A percentile compares a stretch with the other conserved stretches of the same genome.
Conservation (phyloP, 371 early-diverging fungal genomes). For the Mortierella sp. region DNA sequence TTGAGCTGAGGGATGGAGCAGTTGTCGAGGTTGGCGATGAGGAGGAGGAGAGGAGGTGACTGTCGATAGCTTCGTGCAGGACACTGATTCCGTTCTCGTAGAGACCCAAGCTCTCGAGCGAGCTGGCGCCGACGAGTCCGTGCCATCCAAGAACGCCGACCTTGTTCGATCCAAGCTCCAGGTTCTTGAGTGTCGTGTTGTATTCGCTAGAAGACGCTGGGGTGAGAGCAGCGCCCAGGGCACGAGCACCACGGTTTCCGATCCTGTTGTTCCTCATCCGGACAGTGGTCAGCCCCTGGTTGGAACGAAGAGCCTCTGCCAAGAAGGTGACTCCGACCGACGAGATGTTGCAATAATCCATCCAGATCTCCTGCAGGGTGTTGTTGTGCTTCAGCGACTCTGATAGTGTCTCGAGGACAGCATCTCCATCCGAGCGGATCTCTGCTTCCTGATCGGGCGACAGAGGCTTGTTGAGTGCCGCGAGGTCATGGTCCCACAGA, state of each 20-base stretch:
- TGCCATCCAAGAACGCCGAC: conserved; percentile 63
- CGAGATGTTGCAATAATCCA: conserved; percentile 69
- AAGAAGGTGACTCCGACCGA: conserved; percentile 41
- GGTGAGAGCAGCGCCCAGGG: conserved; percentile 50
- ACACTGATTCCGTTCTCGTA: conserved; percentile 65
- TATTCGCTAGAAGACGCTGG: conserved; percentile 9
- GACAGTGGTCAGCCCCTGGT: conserved; percentile 58
- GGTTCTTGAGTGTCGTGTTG: conserved; percentile 42
- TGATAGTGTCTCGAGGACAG: conserved; percentile 57
- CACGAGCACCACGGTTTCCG: conserved; percentile 64
- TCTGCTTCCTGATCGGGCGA: conserved; percentile 39
- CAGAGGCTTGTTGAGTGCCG: conserved; percentile 24
- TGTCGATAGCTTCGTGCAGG: conserved; percentile 59
- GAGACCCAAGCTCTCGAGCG: conserved; percentile 63
- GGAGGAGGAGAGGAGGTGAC: conserved; percentile 11
- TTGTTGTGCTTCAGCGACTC: conserved; percentile 51
- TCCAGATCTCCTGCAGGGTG: conserved; percentile 60
- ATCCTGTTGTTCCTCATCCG: conserved; percentile 67
- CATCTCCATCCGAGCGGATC: conserved; percentile 62
- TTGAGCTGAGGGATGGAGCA: background rate
- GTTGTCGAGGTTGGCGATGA: conserved; percentile 14
- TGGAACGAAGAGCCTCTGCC: conserved; percentile 36
- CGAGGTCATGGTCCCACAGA: conserved; percentile 44
- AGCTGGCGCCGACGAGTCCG: conserved; percentile 53
- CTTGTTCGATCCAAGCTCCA: conserved; percentile 68